Evolutionary conservation across 164 flowering plant species (phyloP), one percentile per base, ranked within the genome.

Genomic region (Vitis vinifera): DNA sequence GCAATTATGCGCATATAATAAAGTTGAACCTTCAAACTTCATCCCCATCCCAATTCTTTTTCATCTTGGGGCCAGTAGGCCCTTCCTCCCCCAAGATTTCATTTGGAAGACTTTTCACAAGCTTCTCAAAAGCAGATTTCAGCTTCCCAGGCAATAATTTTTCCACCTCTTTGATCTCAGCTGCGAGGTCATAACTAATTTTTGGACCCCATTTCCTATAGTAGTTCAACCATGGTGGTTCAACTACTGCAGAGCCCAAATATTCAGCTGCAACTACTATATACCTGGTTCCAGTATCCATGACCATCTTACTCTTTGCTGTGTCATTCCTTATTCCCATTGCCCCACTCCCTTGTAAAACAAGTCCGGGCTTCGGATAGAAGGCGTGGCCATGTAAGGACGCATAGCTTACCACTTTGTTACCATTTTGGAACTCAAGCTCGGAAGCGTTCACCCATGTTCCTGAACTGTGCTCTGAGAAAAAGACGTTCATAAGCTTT

Each of bases 21-120:
- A 11, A 9, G 53, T 62, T 12, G 47, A 44, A 55, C 14, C 9
- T 14, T 74, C 68, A 78, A 55, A 14, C 73, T 62, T 87, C 91
- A 70, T 87, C 91, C 12, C 89, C 86, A 51, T 29, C 16, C 92
- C 92, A 88, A 65, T 55, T 82, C 7, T 11, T 51, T 63, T 88
- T 88, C 68, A 77, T 8, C 60, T 88, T 88, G 31, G 92, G 92
- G 0, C 92, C 92, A 7, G 84, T 79, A 13, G 90, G 89, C 15
- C 92, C 92, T 30, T 85, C 84, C 67, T 86, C 83, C 9, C 84
- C 87, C 17, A 78, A 71, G 10, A 84, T 59, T 62, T 88, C 92
- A 57, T 30, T 30, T 0, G 92, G 92, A 16, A 88, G 56, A 9
- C 78, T 55, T 31, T 63, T 74, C 27, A 83, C 67, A 67, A 84